Evolutionary conservation across 2,329 filamentous ascomycete species (phyloP).

Genomic region (Colletotrichum salicis): DNA sequence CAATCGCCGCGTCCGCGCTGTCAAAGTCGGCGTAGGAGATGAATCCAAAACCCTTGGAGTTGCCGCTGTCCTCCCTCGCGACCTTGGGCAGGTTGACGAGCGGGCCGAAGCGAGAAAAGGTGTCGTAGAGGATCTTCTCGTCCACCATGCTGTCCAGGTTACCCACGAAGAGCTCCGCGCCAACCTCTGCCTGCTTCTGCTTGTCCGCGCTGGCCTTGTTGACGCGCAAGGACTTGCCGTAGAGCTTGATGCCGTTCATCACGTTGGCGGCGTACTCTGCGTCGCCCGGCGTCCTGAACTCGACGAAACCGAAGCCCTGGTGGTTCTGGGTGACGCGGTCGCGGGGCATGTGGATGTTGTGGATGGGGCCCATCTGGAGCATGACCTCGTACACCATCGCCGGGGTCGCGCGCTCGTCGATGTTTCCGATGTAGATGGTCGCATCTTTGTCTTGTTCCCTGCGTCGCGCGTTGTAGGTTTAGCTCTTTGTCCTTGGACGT

Average conservation of each 20-base stretch:
- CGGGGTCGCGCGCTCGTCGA: constrained; percentile 94
- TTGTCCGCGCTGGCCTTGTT: constrained; percentile 95
- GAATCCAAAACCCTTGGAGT: constrained; percentile 96
- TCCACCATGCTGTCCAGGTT: constrained; percentile 95
- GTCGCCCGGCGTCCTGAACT: constrained; percentile 94
- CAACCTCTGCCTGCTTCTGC: constrained; percentile 91
- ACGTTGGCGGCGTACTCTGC: constrained; percentile 96
- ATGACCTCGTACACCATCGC: constrained; percentile 96
- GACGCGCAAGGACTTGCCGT: constrained; percentile 93
- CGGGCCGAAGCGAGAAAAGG: constrained; percentile 88
- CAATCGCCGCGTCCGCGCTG: constrained; percentile 88
- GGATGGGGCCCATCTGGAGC: constrained; percentile 96
- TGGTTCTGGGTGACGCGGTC: constrained; percentile 97
- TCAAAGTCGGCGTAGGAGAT: constrained; percentile 95
- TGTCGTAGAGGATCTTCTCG: constrained; percentile 96
- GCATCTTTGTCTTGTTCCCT: constrained; percentile 99
- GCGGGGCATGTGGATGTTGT: constrained; percentile 98
- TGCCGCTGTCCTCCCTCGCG: constrained; percentile 86
- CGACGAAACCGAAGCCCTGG: constrained; percentile 98
- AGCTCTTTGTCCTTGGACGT: constrained; percentile 28
- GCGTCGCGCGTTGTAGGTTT: constrained; percentile 39
- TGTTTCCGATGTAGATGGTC: constrained; percentile 97
- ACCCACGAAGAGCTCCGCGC: constrained; percentile 95
- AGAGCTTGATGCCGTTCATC: constrained; percentile 95
- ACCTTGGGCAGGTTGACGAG: constrained; percentile 89